These are phyloP conservation scores for Beta corolliflora DNA, from an alignment of 179 eudicot species.

Conservation along the genomic window DNA sequence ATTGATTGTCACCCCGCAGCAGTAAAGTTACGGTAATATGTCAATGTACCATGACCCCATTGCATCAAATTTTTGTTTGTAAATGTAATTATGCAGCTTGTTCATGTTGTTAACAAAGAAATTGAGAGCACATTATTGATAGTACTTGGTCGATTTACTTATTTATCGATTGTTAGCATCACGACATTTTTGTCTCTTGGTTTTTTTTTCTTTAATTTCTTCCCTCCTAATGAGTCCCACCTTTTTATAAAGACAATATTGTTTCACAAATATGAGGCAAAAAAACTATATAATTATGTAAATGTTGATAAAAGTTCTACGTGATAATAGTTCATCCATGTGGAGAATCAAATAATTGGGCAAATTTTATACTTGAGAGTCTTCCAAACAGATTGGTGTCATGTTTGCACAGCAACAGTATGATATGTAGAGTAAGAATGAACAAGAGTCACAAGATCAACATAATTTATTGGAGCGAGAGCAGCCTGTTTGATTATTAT, in stretches of 20 bases:
- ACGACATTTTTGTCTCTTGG: constrained; percentile 6
- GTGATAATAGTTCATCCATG: constrained; percentile 17
- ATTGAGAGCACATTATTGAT: constrained; percentile 4
- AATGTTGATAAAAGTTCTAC: constrained; percentile 1
- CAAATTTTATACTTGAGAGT: neutral
- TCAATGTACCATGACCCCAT: neutral
- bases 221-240: no score
- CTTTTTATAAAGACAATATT: constrained; percentile 14
- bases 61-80: neutral
- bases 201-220: neutral
- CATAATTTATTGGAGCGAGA: no score
- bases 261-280: constrained; percentile 19
- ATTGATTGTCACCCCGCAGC: constrained; percentile 11
- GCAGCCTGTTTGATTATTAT: no score
- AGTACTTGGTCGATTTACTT: constrained; percentile 13
- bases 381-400: no score
- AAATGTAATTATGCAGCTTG: neutral
- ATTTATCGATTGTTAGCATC: constrained; percentile 13
- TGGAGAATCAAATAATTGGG: neutral
- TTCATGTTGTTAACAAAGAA: neutral
- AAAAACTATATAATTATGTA: constrained; percentile 4
- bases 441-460: no score
- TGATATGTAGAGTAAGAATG: no score
- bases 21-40: neutral
- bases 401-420: no score